phyloP scores from a whole-genome alignment of 768 basidiomycete species.

The Lactifluus piperatus region DNA sequence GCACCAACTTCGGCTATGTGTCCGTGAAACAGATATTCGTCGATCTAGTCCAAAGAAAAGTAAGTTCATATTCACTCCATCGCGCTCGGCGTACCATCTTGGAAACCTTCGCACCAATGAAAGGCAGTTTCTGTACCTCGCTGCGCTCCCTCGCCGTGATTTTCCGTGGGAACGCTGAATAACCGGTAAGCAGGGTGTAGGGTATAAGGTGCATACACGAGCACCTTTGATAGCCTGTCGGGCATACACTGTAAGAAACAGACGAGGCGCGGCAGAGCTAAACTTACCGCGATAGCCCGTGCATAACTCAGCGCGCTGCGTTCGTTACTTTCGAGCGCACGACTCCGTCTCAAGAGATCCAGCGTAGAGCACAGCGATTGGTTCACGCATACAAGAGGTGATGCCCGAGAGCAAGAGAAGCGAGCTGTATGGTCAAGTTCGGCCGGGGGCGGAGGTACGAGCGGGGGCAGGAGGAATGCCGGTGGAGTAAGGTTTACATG shows the following conservation, averaged over 20 bases:
- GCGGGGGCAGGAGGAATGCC: conserved; percentile 19
- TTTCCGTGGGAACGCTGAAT: conserved; percentile 27
- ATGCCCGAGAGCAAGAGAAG: conserved; percentile 54
- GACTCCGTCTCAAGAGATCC: conserved; percentile 44
- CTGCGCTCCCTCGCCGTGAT: conserved; percentile 23
- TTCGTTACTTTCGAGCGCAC: conserved; percentile 59
- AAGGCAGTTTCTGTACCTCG: conserved; percentile 28
- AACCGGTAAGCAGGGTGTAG: not conserved
- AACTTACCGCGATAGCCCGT: conserved; percentile 53
- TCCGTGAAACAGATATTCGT: conserved; percentile 50
- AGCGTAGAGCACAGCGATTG: conserved; percentile 53
- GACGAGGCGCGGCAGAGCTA: not conserved
- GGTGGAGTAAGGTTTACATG: conserved; percentile 11
- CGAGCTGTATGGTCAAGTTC: conserved; percentile 29
- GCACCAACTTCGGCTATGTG: conserved; percentile 52
- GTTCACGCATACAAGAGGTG: conserved; percentile 62
- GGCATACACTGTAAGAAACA: conserved; percentile 1
- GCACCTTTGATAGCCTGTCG: conserved; percentile 41
- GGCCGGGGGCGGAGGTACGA: conserved; percentile 18
- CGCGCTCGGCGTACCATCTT: conserved; percentile 24
- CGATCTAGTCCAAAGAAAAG: conserved; percentile 35
- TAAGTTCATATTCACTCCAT: not conserved
- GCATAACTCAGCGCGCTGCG: conserved; percentile 65
- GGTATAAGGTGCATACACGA: not conserved
- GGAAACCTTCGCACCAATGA: conserved; percentile 32